Conservation (phyloP, 208 protist genomes). For the Trypanosoma scelopori region DNA sequence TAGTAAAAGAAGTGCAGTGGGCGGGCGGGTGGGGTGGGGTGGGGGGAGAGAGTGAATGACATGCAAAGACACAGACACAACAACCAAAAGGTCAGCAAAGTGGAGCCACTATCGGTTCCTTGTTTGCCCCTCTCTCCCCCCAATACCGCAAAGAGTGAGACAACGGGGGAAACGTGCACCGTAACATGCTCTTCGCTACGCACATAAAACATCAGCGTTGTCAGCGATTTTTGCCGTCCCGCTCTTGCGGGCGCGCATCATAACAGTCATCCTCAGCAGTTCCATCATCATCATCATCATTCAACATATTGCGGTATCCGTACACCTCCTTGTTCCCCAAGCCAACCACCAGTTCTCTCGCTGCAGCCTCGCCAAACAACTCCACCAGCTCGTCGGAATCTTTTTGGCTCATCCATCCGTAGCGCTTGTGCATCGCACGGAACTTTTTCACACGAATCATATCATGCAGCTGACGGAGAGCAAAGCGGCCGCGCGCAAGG, state of each 20-base stretch:
- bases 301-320: slow-evolving; percentile 31
- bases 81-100: background rate
- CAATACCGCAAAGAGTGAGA: background rate
- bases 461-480: slow-evolving; percentile 50
- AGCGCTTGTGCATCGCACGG: slow-evolving; percentile 67
- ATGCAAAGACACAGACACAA: slow-evolving; percentile 18
- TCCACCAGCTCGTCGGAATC: slow-evolving; percentile 38
- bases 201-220: background rate
- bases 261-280: too few species aligned
- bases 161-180: background rate
- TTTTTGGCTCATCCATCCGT: slow-evolving; percentile 56
- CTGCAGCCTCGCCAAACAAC: slow-evolving; percentile 29
- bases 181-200: too few species aligned
- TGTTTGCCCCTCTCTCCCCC: slow-evolving; percentile 1
- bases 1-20: background rate
- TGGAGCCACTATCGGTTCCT: background rate
- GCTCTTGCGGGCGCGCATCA: background rate
- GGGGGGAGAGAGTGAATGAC: background rate
- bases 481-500: slow-evolving; percentile 58
- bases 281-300: slow-evolving; percentile 13
- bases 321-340: slow-evolving; percentile 56
- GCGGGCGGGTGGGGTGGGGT: background rate
- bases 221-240: background rate
- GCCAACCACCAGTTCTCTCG: slow-evolving; percentile 36
- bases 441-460: slow-evolving; percentile 61